A percentile compares a stretch with the other conserved stretches of the same genome.
Conservation (phyloP, 1,284 basidiomycete genomes). For the Ceratobasidium sp. region DNA sequence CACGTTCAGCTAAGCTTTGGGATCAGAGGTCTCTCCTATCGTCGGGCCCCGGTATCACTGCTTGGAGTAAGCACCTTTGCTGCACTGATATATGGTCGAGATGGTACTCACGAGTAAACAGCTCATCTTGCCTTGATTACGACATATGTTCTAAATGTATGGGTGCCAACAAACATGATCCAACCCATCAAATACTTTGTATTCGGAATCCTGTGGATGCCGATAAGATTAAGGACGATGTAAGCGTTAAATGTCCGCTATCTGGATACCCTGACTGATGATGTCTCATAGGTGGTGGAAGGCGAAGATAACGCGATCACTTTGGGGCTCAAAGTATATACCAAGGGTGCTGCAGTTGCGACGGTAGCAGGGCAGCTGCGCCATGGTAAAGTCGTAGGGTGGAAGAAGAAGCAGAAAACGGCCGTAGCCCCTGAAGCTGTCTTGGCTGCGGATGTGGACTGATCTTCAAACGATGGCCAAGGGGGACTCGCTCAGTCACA, state of each 20-base stretch:
- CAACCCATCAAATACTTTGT: constrained; percentile 38
- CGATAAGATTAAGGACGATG: constrained; percentile 1
- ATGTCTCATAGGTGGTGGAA: not conserved
- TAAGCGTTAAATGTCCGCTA: not conserved
- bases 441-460: too few relatives aligned
- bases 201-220: constrained; percentile 42
- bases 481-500: too few relatives aligned
- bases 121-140: constrained; percentile 42
- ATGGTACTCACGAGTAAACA: not conserved
- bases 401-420: constrained; percentile 8
- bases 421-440: too few relatives aligned
- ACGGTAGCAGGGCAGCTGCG: constrained; percentile 41
- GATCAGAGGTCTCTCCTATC: constrained; percentile 28
- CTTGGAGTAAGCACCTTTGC: constrained; percentile 23
- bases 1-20: not conserved
- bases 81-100: not conserved
- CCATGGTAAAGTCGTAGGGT: constrained; percentile 6
- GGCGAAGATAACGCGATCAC: constrained; percentile 42
- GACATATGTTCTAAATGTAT: constrained; percentile 46
- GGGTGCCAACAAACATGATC: constrained; percentile 39
- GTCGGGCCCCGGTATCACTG: constrained; percentile 47
- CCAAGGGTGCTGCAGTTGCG: constrained; percentile 26
- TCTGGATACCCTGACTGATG: not conserved
- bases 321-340: constrained; percentile 48
- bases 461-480: too few relatives aligned